These are phyloP conservation scores for Blastomyces gilchristii DNA, from an alignment of 2,329 filamentous ascomycete species.

Conservation along the genomic window DNA sequence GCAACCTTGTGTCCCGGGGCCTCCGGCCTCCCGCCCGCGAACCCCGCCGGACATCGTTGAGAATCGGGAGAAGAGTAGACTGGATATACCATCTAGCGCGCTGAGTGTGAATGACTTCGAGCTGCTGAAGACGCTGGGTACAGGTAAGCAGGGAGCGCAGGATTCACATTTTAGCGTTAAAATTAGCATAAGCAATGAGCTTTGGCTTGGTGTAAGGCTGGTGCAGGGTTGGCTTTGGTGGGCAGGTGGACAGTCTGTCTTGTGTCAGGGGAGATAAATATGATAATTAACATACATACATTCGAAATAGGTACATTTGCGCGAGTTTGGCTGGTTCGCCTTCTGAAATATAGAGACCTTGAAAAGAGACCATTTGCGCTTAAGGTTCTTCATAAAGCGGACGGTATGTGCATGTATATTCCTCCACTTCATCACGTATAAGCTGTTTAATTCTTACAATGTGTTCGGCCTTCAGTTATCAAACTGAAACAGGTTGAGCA, in stretches of 20 bases:
- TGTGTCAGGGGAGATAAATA: not conserved
- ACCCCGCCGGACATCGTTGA: constrained; percentile 32
- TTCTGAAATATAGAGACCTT: constrained; percentile 29
- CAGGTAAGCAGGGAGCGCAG: constrained; percentile 26
- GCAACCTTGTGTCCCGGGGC: constrained; percentile 17
- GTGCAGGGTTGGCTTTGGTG: not conserved
- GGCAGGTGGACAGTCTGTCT: not conserved
- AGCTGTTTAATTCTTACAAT: constrained; percentile 1
- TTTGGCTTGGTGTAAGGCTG: not conserved
- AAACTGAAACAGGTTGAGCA: constrained; percentile 60
- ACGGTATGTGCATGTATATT: constrained; percentile 27
- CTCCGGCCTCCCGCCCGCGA: constrained; percentile 22
- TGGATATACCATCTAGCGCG: constrained; percentile 29
- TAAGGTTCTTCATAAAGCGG: constrained; percentile 42
- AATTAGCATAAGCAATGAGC: not conserved
- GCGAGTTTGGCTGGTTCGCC: constrained; percentile 40
- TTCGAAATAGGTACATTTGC: constrained; percentile 39
- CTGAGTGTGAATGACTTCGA: constrained; percentile 37
- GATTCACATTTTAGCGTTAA: not conserved
- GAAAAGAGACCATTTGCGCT: constrained; percentile 38
- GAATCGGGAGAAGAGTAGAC: constrained; percentile 29
- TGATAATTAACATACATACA: not conserved
- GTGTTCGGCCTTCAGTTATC: constrained; percentile 31
- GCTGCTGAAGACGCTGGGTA: constrained; percentile 41
- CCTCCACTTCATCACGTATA: constrained; percentile 11